phyloP scores from a whole-genome alignment of 352 stramenopile genomes.

The Globisporangium ultimum region DNA sequence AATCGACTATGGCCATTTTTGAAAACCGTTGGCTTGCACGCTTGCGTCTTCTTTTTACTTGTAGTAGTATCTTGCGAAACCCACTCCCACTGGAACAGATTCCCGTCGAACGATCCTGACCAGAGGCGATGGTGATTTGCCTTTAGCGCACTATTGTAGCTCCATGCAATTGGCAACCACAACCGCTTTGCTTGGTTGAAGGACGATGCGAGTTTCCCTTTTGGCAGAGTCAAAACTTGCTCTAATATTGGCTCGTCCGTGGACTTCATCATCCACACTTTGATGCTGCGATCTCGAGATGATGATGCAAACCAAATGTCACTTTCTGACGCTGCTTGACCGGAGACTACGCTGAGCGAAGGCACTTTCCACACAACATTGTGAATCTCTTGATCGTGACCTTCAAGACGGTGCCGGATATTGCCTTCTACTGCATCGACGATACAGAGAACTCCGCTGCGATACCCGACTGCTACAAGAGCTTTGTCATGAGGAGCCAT shows the following conservation, averaged over 20 bases:
- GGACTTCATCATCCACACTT: conserved; percentile 38
- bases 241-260: conserved; percentile 19
- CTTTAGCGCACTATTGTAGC: conserved; percentile 9
- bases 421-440: conserved; percentile 31
- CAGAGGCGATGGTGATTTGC: conserved; percentile 35
- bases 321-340: background rate
- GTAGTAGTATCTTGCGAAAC: conserved; percentile 3
- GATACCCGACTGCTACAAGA: conserved; percentile 67
- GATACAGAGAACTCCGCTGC: conserved; percentile 64
- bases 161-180: conserved; percentile 74
- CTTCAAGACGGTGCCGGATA: conserved; percentile 42
- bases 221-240: conserved; percentile 44
- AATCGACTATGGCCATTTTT: conserved; percentile 65
- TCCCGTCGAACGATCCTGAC: conserved; percentile 71
- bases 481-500: conserved; percentile 44
- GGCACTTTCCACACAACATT: conserved; percentile 35
- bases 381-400: conserved; percentile 77
- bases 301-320: conserved; percentile 51
- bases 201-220: conserved; percentile 56
- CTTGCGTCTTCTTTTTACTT: conserved; percentile 12
- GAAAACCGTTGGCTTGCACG: conserved; percentile 41
- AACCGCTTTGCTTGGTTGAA: conserved; percentile 66
- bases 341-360: background rate
- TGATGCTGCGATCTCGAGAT: conserved; percentile 67
- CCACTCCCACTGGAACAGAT: conserved; percentile 64